phyloP scores from a whole-genome alignment of 2,329 filamentous ascomycete genomes.

The Curvularia verruculosa region DNA sequence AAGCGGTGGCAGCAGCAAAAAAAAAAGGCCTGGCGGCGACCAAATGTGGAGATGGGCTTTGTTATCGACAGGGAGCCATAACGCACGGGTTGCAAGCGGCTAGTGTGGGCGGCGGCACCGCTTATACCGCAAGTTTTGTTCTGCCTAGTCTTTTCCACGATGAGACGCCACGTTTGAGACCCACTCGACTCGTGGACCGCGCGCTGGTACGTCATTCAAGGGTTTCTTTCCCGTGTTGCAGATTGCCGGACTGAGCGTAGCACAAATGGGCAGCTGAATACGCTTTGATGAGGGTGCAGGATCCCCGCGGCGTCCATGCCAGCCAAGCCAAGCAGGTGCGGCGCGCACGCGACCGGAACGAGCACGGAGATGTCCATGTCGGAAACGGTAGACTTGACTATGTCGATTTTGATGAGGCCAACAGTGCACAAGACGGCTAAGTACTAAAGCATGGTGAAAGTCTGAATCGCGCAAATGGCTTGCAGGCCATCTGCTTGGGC shows the following conservation, averaged over 20 bases:
- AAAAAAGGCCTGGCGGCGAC: conserved; percentile 7
- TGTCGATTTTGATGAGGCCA: conserved; percentile 34
- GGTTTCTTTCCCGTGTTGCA: conserved; percentile 41
- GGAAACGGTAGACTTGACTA: conserved; percentile 33
- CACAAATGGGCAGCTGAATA: conserved; percentile 28
- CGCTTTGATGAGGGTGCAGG: conserved; percentile 8
- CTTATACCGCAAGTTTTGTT: conserved; percentile 32
- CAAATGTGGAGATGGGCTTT: conserved; percentile 21
- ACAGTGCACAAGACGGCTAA: conserved; percentile 20
- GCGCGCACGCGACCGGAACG: not conserved
- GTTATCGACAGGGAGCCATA: conserved; percentile 22
- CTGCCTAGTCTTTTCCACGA: conserved; percentile 32
- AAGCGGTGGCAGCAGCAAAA: not conserved
- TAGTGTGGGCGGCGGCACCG: conserved; percentile 25
- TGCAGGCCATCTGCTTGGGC: conserved; percentile 17
- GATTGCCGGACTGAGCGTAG: conserved; percentile 43
- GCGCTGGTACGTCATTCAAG: conserved; percentile 45
- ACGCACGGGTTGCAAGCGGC: conserved; percentile 11
- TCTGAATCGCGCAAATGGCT: conserved; percentile 21
- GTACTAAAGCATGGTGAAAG: conserved; percentile 11
- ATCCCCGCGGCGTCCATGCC: conserved; percentile 10
- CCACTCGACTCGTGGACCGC: conserved; percentile 46
- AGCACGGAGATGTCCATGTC: conserved; percentile 21
- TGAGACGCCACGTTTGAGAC: conserved; percentile 45
- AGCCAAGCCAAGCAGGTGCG: conserved; percentile 18